Evolutionary conservation across 2,329 filamentous ascomycete species (phyloP), one percentile per base, ranked within the genome.

Genomic region (Aspergillus glaucus): DNA sequence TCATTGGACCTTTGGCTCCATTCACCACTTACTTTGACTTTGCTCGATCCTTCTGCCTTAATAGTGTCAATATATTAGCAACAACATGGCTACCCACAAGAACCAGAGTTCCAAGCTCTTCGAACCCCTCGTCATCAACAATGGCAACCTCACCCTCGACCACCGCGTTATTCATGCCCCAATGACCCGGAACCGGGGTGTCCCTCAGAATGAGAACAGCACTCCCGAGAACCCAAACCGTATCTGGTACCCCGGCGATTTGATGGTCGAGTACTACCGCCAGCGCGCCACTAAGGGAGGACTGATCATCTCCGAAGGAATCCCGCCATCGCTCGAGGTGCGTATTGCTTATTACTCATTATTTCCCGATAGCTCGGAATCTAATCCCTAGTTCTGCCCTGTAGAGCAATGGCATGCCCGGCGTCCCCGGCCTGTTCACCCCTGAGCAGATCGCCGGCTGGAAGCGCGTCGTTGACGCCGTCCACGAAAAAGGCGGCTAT

Each of bases 111-210:
- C 64, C 53, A 70, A 53, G 57, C 68, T 76, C 34, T 78, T 76
- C 55, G 59, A 64, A 47, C 72, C 75, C 5, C 55, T 76, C 47
- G 57, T 65, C 26, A 67, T 76, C 43, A 68, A 73, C 50, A 73
- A 74, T 61, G 72, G 78, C 51, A 71, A 72, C 40, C 68, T 76
- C 40, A 62, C 62, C 8, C 72, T 82, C 28, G 67, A 72, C 44
- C 77, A 81, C 55, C 74, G 79, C 46, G 63, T 81, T 21, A 66
- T 78, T 41, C 60, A 76, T 54, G 75, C 77, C 1, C 75, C 80
- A 2, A 61, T 81, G 48, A 81, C 79, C 4, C 73, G 79, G 15
- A 76, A 76, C 55, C 72, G 79, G 22, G 75, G 75, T 15, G 73
- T 71, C 5, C 76, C 77, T 3, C 46, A 72, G 34, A 69, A 68